Evolutionary conservation across 441 rosid species (phyloP).

Genomic region (Breynia disticha): DNA sequence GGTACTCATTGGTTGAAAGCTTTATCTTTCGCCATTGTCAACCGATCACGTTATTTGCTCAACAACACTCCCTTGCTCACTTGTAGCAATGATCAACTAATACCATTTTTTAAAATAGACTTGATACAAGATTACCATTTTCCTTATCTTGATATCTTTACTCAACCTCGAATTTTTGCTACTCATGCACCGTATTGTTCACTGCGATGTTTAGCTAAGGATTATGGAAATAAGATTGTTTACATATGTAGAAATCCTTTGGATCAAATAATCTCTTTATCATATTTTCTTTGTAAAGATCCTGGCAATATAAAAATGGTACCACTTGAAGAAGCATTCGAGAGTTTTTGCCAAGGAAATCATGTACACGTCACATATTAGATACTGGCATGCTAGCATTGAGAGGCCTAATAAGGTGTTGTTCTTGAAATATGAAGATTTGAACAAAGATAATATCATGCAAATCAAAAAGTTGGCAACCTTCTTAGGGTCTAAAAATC

Average conservation of each 20-base stretch:
- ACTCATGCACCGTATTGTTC: conserved; percentile 8
- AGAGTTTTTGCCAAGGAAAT: too few relatives aligned
- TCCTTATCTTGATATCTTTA: not conserved
- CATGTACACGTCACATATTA: too few relatives aligned
- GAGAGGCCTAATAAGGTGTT: too few relatives aligned
- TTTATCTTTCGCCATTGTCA: not conserved
- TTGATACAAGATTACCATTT: not conserved
- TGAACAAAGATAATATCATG: too few relatives aligned
- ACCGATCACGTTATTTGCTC: not conserved
- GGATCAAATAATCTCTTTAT: conserved; percentile 14
- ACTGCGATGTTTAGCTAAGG: not conserved
- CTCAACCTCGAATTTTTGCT: conserved; percentile 8
- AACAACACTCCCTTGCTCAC: conserved; percentile 5
- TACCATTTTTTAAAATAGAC: not conserved
- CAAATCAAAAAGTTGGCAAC: too few relatives aligned
- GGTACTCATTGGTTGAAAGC: conserved; percentile 21
- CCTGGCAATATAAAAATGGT: too few relatives aligned
- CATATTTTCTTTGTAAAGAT: too few relatives aligned
- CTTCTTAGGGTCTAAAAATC: too few relatives aligned
- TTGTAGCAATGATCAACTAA: conserved; percentile 1
- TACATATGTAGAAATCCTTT: conserved; percentile 20
- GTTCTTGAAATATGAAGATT: too few relatives aligned
- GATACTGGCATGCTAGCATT: too few relatives aligned
- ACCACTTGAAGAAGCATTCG: too few relatives aligned
- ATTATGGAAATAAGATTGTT: too few relatives aligned